A percentile compares a stretch with the other conserved stretches of the same genome.
phyloP scores from a whole-genome alignment of 257 asterid species.

The Fraxinus quadrangulata region DNA sequence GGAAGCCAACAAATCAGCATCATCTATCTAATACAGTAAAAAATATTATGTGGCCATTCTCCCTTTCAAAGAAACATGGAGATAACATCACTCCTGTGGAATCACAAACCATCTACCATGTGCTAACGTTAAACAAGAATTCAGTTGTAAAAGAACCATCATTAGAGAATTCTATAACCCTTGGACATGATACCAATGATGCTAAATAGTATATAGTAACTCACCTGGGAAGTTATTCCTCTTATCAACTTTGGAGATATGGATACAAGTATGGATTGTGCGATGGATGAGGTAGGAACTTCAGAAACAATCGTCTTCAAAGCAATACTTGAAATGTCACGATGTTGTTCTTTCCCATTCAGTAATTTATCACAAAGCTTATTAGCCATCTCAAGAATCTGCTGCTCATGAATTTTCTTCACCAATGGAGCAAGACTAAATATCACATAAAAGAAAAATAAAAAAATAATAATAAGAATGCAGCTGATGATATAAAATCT shows the following conservation, averaged over 20 bases:
- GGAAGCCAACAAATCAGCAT: constrained; percentile 10
- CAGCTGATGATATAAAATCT: constrained; percentile 1
- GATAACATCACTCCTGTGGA: constrained; percentile 16
- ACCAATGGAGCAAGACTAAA: constrained; percentile 83
- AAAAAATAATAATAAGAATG: constrained; percentile 15
- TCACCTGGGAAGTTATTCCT: constrained; percentile 76
- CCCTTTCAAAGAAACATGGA: neutral
- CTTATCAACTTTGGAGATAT: constrained; percentile 80
- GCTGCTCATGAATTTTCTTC: constrained; percentile 83
- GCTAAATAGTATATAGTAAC: constrained; percentile 24
- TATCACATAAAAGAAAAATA: constrained; percentile 28
- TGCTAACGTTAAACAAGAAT: neutral
- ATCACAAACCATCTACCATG: constrained; percentile 1
- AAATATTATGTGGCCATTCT: neutral
- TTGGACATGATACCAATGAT: neutral
- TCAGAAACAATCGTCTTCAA: constrained; percentile 94
- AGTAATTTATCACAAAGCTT: constrained; percentile 96
- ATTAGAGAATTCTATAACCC: neutral
- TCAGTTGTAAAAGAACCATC: constrained; percentile 1
- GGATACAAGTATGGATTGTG: constrained; percentile 72
- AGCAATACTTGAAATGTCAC: constrained; percentile 97
- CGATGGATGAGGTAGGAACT: constrained; percentile 78
- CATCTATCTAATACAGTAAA: neutral
- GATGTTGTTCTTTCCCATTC: constrained; percentile 87
- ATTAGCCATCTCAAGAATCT: constrained; percentile 80